Evolutionary conservation across 1,139 yeast genomes (phyloP), one percentile per base, ranked within the genome.

Genomic region (Suhomyces panamericanus): DNA sequence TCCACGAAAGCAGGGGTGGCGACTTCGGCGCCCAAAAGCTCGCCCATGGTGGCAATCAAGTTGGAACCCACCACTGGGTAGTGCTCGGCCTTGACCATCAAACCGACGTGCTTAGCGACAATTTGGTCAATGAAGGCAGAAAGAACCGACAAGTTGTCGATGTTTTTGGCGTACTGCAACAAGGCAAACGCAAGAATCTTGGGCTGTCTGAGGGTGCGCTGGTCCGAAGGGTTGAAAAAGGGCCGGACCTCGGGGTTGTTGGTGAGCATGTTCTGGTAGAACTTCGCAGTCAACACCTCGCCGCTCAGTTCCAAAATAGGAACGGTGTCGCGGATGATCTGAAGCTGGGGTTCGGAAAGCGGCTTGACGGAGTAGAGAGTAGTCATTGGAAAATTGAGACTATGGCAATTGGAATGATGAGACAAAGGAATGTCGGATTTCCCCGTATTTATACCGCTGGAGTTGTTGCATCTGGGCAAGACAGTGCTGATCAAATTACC

Each of bases 101-200:
- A 66, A 39, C 87, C 86, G 49, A 81, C 83, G 53, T 85, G 90
- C 62, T 83, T 84, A 50, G 72, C 73, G 32, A 80, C 85, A 56
- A 85, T 81, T 52, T 80, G 81, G 41, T 75, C 67, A 12, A 85
- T 87, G 51, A 81, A 79, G 1, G 67, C 77, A 12, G 70, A 56
- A 42, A 85, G 68, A 16, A 77, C 81, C 7, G 77, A 66, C 47
- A 84, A 63, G 49, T 83, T 77, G 52, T 84, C 84, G 49, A 85
- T 82, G 59, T 83, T 74, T 54, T 78, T 70, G 10, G 89, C 89
- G 51, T 84, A 85, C 35, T 79, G 74, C 38, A 83, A 64, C 35
- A 84, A 69, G 1, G 89, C 78, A 53, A 71, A 77, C 1, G 89
- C 89, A 44, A 85, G 68, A 32, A 85, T 82, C 51, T 73, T 71